Conservation (phyloP, 805 yeast species). For the Lachancea lanzarotensis region DNA sequence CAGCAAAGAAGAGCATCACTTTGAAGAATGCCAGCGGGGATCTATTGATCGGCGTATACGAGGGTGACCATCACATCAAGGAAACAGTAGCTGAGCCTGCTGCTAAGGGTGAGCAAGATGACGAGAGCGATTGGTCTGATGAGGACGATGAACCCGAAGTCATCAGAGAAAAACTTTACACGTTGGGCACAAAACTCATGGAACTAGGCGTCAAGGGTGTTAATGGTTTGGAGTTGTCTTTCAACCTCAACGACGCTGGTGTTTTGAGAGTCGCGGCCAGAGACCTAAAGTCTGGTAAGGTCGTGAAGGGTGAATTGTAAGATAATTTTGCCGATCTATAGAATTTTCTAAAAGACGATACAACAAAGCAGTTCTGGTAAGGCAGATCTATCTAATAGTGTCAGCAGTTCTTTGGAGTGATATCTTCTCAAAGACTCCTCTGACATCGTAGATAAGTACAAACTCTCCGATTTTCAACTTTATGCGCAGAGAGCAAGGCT, state of each 20-base stretch:
- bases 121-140: constrained; percentile 44
- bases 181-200: constrained; percentile 68
- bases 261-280: constrained; percentile 53
- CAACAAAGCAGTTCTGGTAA: too few relatives aligned
- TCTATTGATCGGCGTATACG: constrained; percentile 66
- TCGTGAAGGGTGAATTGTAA: constrained; percentile 47
- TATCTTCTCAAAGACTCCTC: too few relatives aligned
- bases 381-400: too few relatives aligned
- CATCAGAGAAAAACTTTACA: constrained; percentile 64
- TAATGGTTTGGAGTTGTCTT: constrained; percentile 54
- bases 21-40: constrained; percentile 56
- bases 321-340: neutral
- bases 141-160: constrained; percentile 89
- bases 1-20: constrained; percentile 70
- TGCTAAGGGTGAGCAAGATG: constrained; percentile 48
- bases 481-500: too few relatives aligned
- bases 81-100: constrained; percentile 69
- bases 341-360: neutral
- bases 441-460: too few relatives aligned
- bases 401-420: too few relatives aligned
- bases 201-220: constrained; percentile 70
- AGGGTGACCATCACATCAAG: constrained; percentile 77
- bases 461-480: too few relatives aligned
- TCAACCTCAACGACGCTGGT: constrained; percentile 55
- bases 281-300: constrained; percentile 54